A percentile compares a stretch with the other conserved stretches of the same genome.
phyloP scores from a whole-genome alignment of 352 stramenopile genomes.

The Blastocystis sp. region DNA sequence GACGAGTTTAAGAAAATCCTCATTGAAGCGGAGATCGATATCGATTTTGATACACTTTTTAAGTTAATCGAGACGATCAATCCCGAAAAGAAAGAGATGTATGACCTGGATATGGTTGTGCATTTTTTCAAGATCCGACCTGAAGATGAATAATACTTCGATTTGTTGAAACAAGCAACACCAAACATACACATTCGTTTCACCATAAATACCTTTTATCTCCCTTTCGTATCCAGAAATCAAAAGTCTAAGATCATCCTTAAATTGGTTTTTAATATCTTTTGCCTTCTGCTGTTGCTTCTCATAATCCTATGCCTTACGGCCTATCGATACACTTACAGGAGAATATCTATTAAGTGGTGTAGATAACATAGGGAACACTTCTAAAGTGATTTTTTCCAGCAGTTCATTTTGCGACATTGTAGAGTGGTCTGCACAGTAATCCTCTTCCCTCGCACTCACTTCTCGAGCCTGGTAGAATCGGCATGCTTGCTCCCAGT shows the following conservation, averaged over 20 bases:
- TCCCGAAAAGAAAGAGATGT: constrained; percentile 6
- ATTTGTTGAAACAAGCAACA: neutral
- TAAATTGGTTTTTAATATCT: neutral
- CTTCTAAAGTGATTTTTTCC: no score
- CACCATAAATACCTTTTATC: neutral
- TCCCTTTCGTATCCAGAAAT: neutral
- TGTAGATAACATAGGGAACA: no score
- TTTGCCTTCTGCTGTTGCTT: neutral
- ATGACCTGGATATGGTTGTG: neutral
- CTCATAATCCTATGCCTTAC: neutral
- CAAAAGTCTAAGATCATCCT: neutral
- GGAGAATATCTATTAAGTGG: no score
- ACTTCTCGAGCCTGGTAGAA: no score
- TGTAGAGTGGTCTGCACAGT: no score
- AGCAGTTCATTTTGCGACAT: no score
- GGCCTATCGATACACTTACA: no score
- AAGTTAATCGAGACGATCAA: neutral
- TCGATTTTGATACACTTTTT: constrained; percentile 4
- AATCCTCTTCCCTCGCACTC: no score
- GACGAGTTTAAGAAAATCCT: constrained; percentile 32
- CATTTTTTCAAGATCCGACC: constrained; percentile 34
- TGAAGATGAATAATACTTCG: neutral
- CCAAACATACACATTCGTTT: neutral
- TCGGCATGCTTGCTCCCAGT: no score
- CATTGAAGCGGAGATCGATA: constrained; percentile 12